Percentiles rank a stretch among this genome's conserved stretches.
These are phyloP conservation scores for Ulvella scutata DNA, from an alignment of 139 green algal species.

Conservation along the genomic window DNA sequence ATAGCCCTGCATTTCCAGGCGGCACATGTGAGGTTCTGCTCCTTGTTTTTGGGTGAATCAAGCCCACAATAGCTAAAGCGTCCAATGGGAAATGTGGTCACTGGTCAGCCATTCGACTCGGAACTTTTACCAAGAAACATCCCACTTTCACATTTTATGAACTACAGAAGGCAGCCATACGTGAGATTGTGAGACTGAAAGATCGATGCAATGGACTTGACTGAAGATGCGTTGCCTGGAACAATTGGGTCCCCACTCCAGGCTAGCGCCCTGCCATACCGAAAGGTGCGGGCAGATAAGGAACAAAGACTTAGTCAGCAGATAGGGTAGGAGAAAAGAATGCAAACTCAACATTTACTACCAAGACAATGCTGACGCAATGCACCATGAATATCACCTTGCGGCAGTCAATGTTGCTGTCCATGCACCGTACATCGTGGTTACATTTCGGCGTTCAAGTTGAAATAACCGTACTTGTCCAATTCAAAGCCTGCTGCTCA, in stretches of 20 bases:
- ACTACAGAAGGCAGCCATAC: too few species aligned
- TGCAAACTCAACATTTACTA: neutral
- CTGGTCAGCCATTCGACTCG: too few species aligned
- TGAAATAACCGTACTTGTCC: slow-evolving; percentile 24
- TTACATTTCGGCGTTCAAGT: neutral
- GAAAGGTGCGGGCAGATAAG: too few species aligned
- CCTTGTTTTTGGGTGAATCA: neutral
- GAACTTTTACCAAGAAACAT: too few species aligned
- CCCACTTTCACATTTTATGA: too few species aligned
- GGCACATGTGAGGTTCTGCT: slow-evolving; percentile 1
- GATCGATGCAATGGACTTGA: too few species aligned
- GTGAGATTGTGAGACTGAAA: too few species aligned
- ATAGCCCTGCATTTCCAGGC: slow-evolving; percentile 6
- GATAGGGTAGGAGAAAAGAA: neutral
- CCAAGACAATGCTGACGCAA: neutral
- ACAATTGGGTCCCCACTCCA: too few species aligned
- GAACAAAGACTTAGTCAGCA: neutral
- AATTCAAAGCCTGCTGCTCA: slow-evolving; percentile 29
- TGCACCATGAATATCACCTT: neutral
- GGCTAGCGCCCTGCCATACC: too few species aligned
- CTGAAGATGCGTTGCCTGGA: too few species aligned
- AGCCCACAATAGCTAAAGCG: neutral
- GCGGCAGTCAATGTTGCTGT: neutral
- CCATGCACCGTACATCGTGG: neutral
- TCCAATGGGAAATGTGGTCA: neutral